Base-by-base conservation (phyloP, 345 rosid genomes). In the Conringia planisiliqua region DNA sequence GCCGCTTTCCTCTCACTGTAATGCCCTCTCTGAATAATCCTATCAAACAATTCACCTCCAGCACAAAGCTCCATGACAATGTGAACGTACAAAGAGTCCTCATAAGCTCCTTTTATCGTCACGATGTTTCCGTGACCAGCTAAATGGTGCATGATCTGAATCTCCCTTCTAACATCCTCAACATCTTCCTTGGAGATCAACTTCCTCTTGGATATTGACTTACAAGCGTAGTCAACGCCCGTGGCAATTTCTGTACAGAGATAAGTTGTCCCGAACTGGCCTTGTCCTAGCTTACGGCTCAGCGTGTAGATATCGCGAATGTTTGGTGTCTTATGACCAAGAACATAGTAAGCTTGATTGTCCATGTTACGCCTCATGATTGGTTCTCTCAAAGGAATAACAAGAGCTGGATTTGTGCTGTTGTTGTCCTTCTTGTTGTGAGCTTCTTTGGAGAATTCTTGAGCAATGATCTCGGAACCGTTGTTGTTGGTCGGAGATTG, bases 101-200 rank as follows among this genome's bases (percentile, higher is more conserved):
- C 99, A 43, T 87, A 95, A 29, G 99, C 97, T 64, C 99, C 97
- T 85, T 90, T 95, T 7, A 95, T 95, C 3, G 93, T 92, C 57
- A 95, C 97, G 54, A 95, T 92, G 30, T 89, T 90, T 73, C 81
- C 81, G 65, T 95, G 97, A 74, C 99, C 97, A 0, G 99, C 99
- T 80, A 95, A 86, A 78, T 95, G 99, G 64, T 95, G 99, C 99
- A 95, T 95, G 68, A 92, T 95, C 89, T 92, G 97, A 80, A 95
- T 95, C 84, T 95, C 99, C 72, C 99, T 86, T 61, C 99, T 74
- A 38, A 92, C 97, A 83, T 95, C 99, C 62, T 95, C 99, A 47
- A 95, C 88, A 63, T 95, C 99, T 79, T 95, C 99, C 58, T 80
- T 95, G 65, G 97, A 90, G 35, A 95, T 89, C 85, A 95, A 82